Evolutionary conservation across 495 filamentous ascomycete genomes (phyloP).

Genomic region (Talaromyces adpressus): DNA sequence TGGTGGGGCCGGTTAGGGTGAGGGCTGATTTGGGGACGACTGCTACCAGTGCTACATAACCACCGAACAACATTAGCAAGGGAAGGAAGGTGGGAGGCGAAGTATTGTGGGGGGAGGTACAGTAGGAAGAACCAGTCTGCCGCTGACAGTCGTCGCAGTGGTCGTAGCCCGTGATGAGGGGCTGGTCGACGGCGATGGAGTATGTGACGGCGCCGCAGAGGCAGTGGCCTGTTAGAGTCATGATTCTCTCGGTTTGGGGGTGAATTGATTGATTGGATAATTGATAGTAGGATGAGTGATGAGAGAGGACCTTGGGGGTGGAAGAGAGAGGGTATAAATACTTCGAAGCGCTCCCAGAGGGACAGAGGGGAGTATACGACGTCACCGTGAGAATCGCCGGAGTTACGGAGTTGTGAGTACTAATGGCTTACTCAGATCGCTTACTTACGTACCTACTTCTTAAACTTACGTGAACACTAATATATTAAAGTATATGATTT

Average conservation of each 20-base stretch:
- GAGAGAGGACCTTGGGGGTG: background rate
- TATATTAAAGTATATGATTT: background rate
- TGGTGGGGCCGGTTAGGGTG: conserved; percentile 53
- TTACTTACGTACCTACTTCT: background rate
- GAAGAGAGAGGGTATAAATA: background rate
- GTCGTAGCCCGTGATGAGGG: conserved; percentile 54
- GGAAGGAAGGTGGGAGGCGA: background rate
- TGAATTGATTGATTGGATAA: too few species aligned
- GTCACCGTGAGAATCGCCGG: too few species aligned
- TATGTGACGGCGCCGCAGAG: conserved; percentile 65
- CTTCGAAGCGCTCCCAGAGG: too few species aligned
- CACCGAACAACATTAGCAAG: background rate
- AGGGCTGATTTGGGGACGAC: conserved; percentile 58
- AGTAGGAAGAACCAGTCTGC: conserved; percentile 62
- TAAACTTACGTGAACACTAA: too few species aligned
- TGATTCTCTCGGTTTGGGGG: conserved; percentile 23
- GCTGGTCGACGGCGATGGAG: conserved; percentile 46
- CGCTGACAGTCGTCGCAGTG: conserved; percentile 70
- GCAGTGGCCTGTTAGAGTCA: conserved; percentile 63
- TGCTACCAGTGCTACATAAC: conserved; percentile 48
- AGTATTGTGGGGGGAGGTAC: conserved; percentile 35
- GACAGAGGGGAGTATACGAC: too few species aligned
- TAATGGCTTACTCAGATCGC: background rate
- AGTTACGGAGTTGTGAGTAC: too few species aligned
- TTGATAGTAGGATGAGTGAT: too few species aligned